phyloP scores from a whole-genome alignment of 805 yeast genomes.

The Ogataea pini region DNA sequence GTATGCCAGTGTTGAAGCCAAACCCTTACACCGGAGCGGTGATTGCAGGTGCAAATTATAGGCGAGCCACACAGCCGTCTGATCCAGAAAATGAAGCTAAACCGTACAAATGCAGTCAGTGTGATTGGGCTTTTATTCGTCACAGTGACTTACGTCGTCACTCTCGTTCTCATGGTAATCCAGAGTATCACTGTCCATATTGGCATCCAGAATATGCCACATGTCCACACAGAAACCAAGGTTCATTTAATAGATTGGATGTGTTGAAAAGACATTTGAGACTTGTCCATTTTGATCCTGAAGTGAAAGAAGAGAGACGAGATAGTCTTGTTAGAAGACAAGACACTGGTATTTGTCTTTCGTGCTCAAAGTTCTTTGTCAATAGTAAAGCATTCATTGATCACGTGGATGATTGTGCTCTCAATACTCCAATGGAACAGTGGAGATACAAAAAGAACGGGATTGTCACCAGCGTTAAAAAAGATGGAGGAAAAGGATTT shows the following conservation, averaged over 20 bases:
- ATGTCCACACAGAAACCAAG: conserved; percentile 71
- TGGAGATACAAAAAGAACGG: conserved; percentile 38
- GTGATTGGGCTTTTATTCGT: conserved; percentile 71
- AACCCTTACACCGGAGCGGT: conserved; percentile 19
- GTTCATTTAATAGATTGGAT: conserved; percentile 72
- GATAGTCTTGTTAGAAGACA: conserved; percentile 36
- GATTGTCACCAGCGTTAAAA: conserved; percentile 30
- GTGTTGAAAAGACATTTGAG: conserved; percentile 72
- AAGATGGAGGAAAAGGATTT: conserved; percentile 23
- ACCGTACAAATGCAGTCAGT: conserved; percentile 46
- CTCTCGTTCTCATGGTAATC: conserved; percentile 62
- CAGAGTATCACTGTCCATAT: conserved; percentile 71
- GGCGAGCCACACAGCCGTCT: conserved; percentile 20
- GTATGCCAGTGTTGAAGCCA: conserved; percentile 18
- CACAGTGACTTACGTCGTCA: conserved; percentile 72
- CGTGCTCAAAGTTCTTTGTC: conserved; percentile 59
- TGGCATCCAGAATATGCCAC: conserved; percentile 63
- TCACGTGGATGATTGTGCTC: conserved; percentile 66
- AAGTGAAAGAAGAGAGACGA: conserved; percentile 29
- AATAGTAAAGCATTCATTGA: conserved; percentile 57
- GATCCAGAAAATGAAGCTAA: conserved; percentile 25
- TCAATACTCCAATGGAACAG: conserved; percentile 35
- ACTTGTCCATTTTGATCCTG: conserved; percentile 64
- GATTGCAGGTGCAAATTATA: conserved; percentile 8
- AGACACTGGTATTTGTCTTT: conserved; percentile 68